Evolutionary conservation across 306 rosid species (phyloP).

Genomic region (Prunus mume): DNA sequence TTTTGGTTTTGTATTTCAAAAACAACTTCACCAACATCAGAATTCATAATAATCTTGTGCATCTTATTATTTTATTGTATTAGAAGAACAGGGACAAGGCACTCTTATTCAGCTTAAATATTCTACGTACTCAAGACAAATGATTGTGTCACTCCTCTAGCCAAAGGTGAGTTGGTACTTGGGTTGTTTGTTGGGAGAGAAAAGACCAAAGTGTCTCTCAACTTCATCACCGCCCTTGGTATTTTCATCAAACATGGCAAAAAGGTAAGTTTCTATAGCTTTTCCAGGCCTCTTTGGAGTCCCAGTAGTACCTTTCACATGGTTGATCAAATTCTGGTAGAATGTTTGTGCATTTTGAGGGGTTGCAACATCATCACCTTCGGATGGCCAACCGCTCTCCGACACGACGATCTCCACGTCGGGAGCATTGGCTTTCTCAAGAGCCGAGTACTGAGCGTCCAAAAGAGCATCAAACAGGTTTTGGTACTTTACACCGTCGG

Average conservation of each 20-base stretch:
- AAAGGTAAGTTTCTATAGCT: slow-evolving; percentile 30
- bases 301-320: slow-evolving; percentile 27
- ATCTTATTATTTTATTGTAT: background rate
- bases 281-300: slow-evolving; percentile 41
- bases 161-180: slow-evolving; percentile 24
- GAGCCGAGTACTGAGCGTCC: slow-evolving; percentile 53
- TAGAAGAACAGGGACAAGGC: background rate
- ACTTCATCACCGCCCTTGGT: slow-evolving; percentile 10
- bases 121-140: background rate
- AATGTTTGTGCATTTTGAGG: slow-evolving; percentile 37
- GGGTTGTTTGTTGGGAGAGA: slow-evolving; percentile 23
- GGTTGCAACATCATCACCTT: slow-evolving; percentile 35
- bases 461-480: slow-evolving; percentile 38
- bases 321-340: slow-evolving; percentile 45
- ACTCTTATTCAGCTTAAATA: background rate
- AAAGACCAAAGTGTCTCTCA: slow-evolving; percentile 34
- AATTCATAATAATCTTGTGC: background rate
- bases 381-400: slow-evolving; percentile 75
- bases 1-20: background rate
- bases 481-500: slow-evolving; percentile 31
- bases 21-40: background rate
- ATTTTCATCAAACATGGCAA: slow-evolving; percentile 36
- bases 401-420: slow-evolving; percentile 44
- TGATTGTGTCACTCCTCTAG: background rate
- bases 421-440: slow-evolving; percentile 43